These are phyloP conservation scores for Phytopythium delawarense DNA, from an alignment of 352 stramenopile species.

Conservation along the genomic window DNA sequence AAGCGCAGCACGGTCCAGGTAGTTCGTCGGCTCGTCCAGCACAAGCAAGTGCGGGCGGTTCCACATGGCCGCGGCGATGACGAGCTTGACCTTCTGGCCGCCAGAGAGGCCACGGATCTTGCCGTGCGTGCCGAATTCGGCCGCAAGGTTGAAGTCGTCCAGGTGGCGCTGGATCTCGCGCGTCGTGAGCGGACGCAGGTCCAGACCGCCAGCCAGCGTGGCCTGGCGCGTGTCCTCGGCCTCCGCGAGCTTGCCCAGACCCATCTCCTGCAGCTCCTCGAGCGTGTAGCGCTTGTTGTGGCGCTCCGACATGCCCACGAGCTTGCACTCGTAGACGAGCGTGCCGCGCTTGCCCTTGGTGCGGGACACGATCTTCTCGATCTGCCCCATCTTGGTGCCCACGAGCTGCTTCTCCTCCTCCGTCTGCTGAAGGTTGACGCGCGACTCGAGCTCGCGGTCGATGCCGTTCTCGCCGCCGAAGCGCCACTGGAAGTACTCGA, in stretches of 20 bases:
- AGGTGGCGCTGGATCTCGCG: conserved; percentile 71
- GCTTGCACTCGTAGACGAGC: conserved; percentile 88
- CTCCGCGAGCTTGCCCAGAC: conserved; percentile 56
- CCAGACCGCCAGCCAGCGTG: conserved; percentile 45
- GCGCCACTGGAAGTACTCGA: conserved; percentile 97
- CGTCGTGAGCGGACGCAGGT: conserved; percentile 62
- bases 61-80: conserved; percentile 78
- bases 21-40: conserved; percentile 88
- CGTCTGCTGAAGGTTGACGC: conserved; percentile 90
- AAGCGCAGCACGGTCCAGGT: conserved; percentile 70
- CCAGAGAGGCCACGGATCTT: conserved; percentile 77
- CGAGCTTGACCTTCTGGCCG: conserved; percentile 80
- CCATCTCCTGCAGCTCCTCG: conserved; percentile 67
- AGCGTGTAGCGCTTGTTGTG: conserved; percentile 70
- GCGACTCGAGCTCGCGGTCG: conserved; percentile 87
- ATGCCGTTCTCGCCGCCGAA: conserved; percentile 95
- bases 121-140: conserved; percentile 78
- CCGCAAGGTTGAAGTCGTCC: conserved; percentile 61
- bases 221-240: conserved; percentile 63
- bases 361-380: conserved; percentile 93
- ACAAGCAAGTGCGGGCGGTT: conserved; percentile 84
- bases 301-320: conserved; percentile 70
- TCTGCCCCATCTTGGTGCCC: conserved; percentile 89
- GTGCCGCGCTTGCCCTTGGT: conserved; percentile 65
- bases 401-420: conserved; percentile 89